phyloP scores from a whole-genome alignment of 2,329 filamentous ascomycete genomes.

The Myotisia sp. region DNA sequence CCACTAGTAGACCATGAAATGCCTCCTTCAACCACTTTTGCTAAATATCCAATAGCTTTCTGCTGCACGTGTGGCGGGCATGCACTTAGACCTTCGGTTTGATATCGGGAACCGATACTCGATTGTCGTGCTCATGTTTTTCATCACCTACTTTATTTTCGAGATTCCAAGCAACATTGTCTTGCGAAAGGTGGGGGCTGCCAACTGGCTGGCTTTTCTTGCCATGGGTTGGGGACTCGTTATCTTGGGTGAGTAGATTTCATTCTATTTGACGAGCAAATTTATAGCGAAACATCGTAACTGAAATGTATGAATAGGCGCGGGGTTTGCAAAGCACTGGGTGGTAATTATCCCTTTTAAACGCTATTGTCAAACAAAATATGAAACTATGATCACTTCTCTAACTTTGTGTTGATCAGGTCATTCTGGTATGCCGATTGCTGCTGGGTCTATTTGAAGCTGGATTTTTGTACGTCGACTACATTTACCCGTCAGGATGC shows the following conservation, averaged over 20 bases:
- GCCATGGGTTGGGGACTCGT: slow-evolving; percentile 15
- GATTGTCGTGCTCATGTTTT: slow-evolving; percentile 57
- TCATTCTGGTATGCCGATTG: slow-evolving; percentile 14
- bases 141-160: slow-evolving; percentile 56
- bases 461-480: slow-evolving; percentile 55
- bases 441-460: slow-evolving; percentile 51
- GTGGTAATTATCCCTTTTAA: too few relatives aligned
- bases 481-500: slow-evolving; percentile 39
- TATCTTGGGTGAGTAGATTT: too few relatives aligned
- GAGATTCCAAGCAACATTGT: slow-evolving; percentile 58
- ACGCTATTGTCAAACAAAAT: too few relatives aligned
- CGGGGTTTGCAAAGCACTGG: slow-evolving; percentile 8
- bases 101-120: slow-evolving; percentile 24
- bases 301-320: too few relatives aligned
- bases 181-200: slow-evolving; percentile 47
- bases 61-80: slow-evolving; percentile 53
- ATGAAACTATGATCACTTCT: not conserved
- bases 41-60: slow-evolving; percentile 2
- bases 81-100: slow-evolving; percentile 18
- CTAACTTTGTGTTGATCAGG: slow-evolving; percentile 1
- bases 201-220: slow-evolving; percentile 18
- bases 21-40: not conserved
- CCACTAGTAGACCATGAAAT: not conserved
- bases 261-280: too few relatives aligned
- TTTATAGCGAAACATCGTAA: too few relatives aligned